Percentiles rank a stretch among this genome's conserved stretches.
Conservation (phyloP, 805 yeast genomes). For the Yarrowia hollandica region DNA sequence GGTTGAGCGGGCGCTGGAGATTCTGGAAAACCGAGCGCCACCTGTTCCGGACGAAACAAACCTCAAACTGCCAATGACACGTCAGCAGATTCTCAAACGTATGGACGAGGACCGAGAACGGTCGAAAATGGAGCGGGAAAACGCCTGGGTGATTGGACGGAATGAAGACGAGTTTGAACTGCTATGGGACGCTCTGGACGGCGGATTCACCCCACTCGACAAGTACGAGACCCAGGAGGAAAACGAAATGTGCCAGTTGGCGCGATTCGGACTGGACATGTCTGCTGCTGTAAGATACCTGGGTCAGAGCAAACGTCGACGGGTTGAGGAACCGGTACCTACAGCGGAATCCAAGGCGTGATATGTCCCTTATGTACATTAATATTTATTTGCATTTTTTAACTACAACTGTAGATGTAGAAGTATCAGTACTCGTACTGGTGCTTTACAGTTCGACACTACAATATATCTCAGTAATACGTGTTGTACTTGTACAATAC, state of each 20-base stretch:
- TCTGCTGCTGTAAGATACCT: not conserved
- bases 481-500: too few species aligned
- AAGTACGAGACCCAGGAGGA: conserved; percentile 54
- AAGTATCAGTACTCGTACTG: too few species aligned
- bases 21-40: not conserved
- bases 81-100: conserved; percentile 63
- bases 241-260: conserved; percentile 44
- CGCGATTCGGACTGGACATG: conserved; percentile 9
- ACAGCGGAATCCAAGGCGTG: not conserved
- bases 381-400: conserved; percentile 9
- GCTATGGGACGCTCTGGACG: conserved; percentile 43
- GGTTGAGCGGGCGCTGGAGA: not conserved
- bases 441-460: too few species aligned
- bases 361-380: too few species aligned
- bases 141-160: conserved; percentile 61
- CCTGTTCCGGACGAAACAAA: not conserved
- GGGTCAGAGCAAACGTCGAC: not conserved
- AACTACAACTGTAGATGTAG: too few species aligned
- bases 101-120: conserved; percentile 94
- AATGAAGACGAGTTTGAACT: conserved; percentile 54
- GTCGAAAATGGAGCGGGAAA: conserved; percentile 76
- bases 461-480: too few species aligned
- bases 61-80: conserved; percentile 34
- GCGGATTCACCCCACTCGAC: conserved; percentile 49
- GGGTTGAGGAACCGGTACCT: not conserved